These are phyloP conservation scores for Yarrowia osloensis DNA, from an alignment of 805 yeast genomes.

Conservation along the genomic window DNA sequence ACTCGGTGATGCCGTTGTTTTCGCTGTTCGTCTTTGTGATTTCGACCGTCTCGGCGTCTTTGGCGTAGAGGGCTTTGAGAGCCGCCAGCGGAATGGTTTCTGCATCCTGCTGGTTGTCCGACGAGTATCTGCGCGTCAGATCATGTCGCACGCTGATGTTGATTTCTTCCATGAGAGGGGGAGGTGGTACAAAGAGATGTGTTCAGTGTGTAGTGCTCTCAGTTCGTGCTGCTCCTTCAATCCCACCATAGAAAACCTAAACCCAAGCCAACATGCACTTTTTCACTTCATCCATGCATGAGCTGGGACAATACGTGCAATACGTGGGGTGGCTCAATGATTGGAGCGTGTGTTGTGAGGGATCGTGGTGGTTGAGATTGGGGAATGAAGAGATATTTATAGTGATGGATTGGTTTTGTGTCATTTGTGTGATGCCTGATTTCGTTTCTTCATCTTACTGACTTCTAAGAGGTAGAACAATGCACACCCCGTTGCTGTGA, in stretches of 20 bases:
- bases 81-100: conserved; percentile 19
- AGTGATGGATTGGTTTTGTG: too few relatives aligned
- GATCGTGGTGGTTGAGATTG: too few relatives aligned
- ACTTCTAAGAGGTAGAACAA: too few relatives aligned
- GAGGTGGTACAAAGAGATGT: neutral
- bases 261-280: neutral
- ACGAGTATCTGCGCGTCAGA: conserved; percentile 19
- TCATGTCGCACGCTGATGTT: conserved; percentile 13
- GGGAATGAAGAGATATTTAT: too few relatives aligned
- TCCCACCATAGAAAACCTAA: neutral
- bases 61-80: conserved; percentile 15
- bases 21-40: conserved; percentile 16
- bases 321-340: neutral
- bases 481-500: too few relatives aligned
- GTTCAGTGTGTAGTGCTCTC: too few relatives aligned
- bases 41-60: conserved; percentile 3
- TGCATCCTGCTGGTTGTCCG: conserved; percentile 8
- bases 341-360: too few relatives aligned
- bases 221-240: too few relatives aligned
- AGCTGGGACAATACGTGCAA: neutral
- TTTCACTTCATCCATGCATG: neutral
- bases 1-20: neutral
- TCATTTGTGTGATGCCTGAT: too few relatives aligned
- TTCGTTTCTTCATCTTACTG: too few relatives aligned
- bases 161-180: conserved; percentile 6